A percentile compares a stretch with the other conserved stretches of the same genome.
These are phyloP conservation scores for Neurospora intermedia DNA, from an alignment of 495 filamentous ascomycete species.

Conservation along the genomic window DNA sequence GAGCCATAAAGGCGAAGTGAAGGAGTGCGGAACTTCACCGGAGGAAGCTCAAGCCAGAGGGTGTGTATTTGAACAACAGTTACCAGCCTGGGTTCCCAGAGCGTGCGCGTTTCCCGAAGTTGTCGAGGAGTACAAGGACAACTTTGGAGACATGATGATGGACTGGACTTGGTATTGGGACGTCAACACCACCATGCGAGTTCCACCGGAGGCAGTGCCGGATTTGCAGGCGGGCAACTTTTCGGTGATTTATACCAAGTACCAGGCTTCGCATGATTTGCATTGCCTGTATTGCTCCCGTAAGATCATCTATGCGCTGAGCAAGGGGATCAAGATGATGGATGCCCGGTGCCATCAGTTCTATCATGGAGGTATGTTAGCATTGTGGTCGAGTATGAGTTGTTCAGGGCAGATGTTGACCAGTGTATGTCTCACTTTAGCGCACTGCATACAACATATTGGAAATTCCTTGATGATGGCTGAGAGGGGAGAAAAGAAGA, in stretches of 20 bases:
- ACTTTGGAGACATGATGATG: neutral
- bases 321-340: neutral
- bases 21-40: neutral
- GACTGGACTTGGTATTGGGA: neutral
- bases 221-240: neutral
- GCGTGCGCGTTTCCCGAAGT: neutral
- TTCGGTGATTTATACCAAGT: neutral
- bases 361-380: neutral
- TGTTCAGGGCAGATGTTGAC: neutral
- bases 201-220: neutral
- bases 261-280: neutral
- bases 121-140: neutral
- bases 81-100: neutral
- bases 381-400: neutral
- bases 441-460: neutral
- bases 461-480: neutral
- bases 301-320: neutral
- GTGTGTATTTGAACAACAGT: neutral
- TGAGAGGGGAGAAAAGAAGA: neutral
- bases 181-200: neutral
- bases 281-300: neutral
- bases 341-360: neutral
- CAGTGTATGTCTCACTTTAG: neutral
- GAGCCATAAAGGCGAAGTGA: neutral
- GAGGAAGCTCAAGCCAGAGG: neutral